Percentiles rank a stretch among this genome's conserved stretches.
These are phyloP conservation scores for Colletotrichum nymphaeae DNA, from an alignment of 2,329 filamentous ascomycete genomes.

Conservation along the genomic window DNA sequence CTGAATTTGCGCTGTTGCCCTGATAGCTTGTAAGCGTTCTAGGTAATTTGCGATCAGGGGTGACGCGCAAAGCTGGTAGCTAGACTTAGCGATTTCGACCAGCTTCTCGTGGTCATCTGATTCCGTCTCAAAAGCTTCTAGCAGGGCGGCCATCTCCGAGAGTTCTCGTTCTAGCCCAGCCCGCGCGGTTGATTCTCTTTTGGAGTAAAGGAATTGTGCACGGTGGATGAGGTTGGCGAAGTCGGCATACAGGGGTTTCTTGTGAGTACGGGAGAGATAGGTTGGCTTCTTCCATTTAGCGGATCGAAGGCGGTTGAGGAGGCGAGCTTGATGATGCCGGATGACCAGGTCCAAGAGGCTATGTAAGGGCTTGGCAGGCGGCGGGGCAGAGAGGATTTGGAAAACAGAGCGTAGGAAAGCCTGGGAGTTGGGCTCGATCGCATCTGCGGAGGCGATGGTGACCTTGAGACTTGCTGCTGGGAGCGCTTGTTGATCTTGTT, in stretches of 20 bases:
- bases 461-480: slow-evolving; percentile 9
- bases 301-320: slow-evolving; percentile 36
- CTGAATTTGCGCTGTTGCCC: slow-evolving; percentile 33
- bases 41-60: slow-evolving; percentile 24
- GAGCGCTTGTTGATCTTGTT: background rate
- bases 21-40: slow-evolving; percentile 18
- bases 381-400: slow-evolving; percentile 1
- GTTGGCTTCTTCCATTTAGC: slow-evolving; percentile 33
- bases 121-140: slow-evolving; percentile 28
- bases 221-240: slow-evolving; percentile 31
- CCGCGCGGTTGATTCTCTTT: slow-evolving; percentile 22
- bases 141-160: slow-evolving; percentile 11
- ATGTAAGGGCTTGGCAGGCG: slow-evolving; percentile 10
- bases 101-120: slow-evolving; percentile 18
- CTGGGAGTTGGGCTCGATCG: slow-evolving; percentile 30
- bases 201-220: slow-evolving; percentile 29
- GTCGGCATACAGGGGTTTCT: slow-evolving; percentile 35
- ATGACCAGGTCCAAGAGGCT: slow-evolving; percentile 17
- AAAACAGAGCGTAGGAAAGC: slow-evolving; percentile 30
- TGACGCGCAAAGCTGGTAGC: slow-evolving; percentile 26
- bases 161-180: slow-evolving; percentile 19
- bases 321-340: slow-evolving; percentile 34
- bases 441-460: slow-evolving; percentile 33
- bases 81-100: slow-evolving; percentile 20
- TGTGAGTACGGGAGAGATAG: slow-evolving; percentile 36